Conservation (phyloP, 1,139 yeast species). For the Geotrichum cucujoidarum region DNA sequence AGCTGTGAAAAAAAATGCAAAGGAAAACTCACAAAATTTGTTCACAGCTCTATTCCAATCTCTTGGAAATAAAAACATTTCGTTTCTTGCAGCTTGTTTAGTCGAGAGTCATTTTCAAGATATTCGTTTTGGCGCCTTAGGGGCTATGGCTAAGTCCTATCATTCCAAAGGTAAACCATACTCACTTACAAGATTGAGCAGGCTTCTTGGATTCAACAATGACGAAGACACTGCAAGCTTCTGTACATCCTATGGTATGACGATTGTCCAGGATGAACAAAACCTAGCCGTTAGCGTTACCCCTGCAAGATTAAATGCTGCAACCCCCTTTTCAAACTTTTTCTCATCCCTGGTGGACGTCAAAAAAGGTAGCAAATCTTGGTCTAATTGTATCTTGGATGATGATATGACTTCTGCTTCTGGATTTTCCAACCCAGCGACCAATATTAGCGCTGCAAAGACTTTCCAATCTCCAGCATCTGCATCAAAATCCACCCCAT, state of each 20-base stretch:
- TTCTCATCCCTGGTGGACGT: constrained; percentile 51
- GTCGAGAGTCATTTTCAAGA: constrained; percentile 79
- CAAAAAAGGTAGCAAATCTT: constrained; percentile 38
- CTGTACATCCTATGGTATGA: constrained; percentile 61
- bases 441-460: neutral
- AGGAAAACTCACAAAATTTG: constrained; percentile 57
- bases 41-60: constrained; percentile 62
- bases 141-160: constrained; percentile 59
- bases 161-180: constrained; percentile 71
- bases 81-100: constrained; percentile 68
- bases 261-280: constrained; percentile 39
- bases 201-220: constrained; percentile 63
- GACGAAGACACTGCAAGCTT: constrained; percentile 50
- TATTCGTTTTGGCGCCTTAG: constrained; percentile 68
- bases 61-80: constrained; percentile 48
- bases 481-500: neutral
- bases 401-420: constrained; percentile 29
- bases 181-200: constrained; percentile 44
- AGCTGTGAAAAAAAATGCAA: constrained; percentile 45
- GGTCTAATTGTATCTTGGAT: constrained; percentile 40
- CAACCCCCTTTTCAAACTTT: constrained; percentile 50
- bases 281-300: constrained; percentile 57
- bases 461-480: constrained; percentile 5
- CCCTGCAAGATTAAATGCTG: constrained; percentile 41
- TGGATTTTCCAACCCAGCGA: neutral